Conservation (phyloP, 352 stramenopile genomes). For the Pythium insidiosum region DNA sequence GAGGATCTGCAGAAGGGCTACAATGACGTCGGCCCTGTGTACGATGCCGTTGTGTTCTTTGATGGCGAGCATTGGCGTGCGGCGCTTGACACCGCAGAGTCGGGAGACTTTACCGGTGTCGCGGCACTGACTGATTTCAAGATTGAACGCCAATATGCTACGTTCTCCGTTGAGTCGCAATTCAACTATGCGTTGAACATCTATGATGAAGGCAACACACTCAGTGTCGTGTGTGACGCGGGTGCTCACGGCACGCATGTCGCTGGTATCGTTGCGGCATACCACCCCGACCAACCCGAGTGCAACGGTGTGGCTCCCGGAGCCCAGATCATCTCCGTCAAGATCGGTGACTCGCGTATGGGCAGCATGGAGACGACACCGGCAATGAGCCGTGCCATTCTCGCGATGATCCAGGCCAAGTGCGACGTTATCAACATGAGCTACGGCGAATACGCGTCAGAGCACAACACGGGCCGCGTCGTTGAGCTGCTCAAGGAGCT, state of each 20-base stretch:
- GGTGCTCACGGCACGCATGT: slow-evolving; percentile 95
- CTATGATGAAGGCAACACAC: slow-evolving; percentile 89
- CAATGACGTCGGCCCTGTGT: slow-evolving; percentile 89
- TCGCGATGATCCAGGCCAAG: slow-evolving; percentile 80
- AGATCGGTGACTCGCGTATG: slow-evolving; percentile 93
- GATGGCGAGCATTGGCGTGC: slow-evolving; percentile 75
- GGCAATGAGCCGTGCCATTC: slow-evolving; percentile 85
- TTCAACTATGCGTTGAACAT: slow-evolving; percentile 95
- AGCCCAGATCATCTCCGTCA: slow-evolving; percentile 90
- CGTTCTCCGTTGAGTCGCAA: slow-evolving; percentile 86
- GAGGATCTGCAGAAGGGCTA: slow-evolving; percentile 66
- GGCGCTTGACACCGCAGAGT: slow-evolving; percentile 80
- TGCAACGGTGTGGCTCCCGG: slow-evolving; percentile 91
- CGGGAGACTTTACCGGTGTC: slow-evolving; percentile 72
- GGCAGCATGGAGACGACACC: slow-evolving; percentile 92
- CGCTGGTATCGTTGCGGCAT: slow-evolving; percentile 90
- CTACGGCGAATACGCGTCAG: slow-evolving; percentile 90
- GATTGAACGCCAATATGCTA: slow-evolving; percentile 72
- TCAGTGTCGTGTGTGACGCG: slow-evolving; percentile 91
- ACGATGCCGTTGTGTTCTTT: slow-evolving; percentile 89
- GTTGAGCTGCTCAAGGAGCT: slow-evolving; percentile 87
- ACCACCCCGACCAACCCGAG: slow-evolving; percentile 78
- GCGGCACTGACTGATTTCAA: slow-evolving; percentile 70
- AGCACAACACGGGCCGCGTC: slow-evolving; percentile 87
- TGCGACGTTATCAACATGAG: slow-evolving; percentile 96